Evolutionary conservation across 169 alveolate genomes (phyloP), one percentile per base, ranked within the genome.

Genomic region (Eimeria maxima): DNA sequence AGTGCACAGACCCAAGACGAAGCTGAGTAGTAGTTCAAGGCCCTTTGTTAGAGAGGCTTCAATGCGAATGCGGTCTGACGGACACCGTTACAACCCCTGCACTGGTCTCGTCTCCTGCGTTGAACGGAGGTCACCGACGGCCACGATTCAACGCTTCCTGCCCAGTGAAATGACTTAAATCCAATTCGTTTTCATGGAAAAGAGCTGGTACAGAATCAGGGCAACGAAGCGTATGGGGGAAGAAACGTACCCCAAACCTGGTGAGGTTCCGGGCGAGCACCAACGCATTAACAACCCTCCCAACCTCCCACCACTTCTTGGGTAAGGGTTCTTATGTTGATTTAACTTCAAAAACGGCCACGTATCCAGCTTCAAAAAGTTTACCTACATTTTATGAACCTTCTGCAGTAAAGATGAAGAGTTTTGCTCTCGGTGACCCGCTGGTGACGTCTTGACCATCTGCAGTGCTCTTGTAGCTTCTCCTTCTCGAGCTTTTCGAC

Each of bases 361-460:
- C 29, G 18, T 18, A 33, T 22, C 20, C 47, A 45, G n/a, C 53
- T 50, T 38, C 65, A 50, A 24, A n/a, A n/a, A 78, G 1, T n/a
- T 11, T n/a, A 14, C 47, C 16, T 24, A 45, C 67, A 45, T 0
- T 78, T n/a, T 24, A 3, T 47, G 44, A 45, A 22, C 16, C 63
- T 10, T 47, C 27, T 78, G 11, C 47, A 10, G 13, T 27, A 5
- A 6, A 6, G 44, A 16, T 45, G 6, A 44, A 27, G 67, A 22
- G 24, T n/a, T 47, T 13, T 78, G 22, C 88, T 45, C 27, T 45
- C 42, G 67, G 65, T 47, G 88, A 45, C 88, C 88, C 45, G 69
- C 88, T 14, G 83, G 83, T 73, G 83, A 73, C 83, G 53, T 16
- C 83, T 5, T 38, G 60, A 44, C 67, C 88, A 45, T 22, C 88